Evolutionary conservation across 2,329 filamentous ascomycete species (phyloP).

Genomic region (Allantophomopsis cytisporea): DNA sequence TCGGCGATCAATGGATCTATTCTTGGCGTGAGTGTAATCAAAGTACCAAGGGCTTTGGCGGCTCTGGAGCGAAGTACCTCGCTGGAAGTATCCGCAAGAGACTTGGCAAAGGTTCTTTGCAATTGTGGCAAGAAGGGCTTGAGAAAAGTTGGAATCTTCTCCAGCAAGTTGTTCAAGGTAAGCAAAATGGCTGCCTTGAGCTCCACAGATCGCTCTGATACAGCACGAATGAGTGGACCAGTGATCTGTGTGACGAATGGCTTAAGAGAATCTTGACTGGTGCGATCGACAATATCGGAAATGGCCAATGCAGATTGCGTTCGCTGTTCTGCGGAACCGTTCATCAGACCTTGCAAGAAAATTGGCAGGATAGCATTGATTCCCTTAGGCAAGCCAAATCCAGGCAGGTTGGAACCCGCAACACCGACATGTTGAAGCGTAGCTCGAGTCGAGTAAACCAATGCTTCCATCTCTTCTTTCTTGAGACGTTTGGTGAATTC

Average conservation of each 20-base stretch:
- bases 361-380: conserved; percentile 94
- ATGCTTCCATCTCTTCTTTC: conserved; percentile 96
- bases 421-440: conserved; percentile 82
- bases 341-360: conserved; percentile 95
- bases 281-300: conserved; percentile 89
- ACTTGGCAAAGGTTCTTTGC: conserved; percentile 93
- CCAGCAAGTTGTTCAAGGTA: conserved; percentile 85
- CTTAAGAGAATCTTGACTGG: conserved; percentile 74
- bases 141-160: conserved; percentile 90
- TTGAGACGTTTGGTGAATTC: conserved; percentile 79
- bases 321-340: conserved; percentile 83
- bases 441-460: conserved; percentile 77
- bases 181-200: conserved; percentile 91
- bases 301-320: conserved; percentile 87
- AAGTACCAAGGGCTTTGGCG: conserved; percentile 82
- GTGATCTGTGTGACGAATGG: conserved; percentile 97
- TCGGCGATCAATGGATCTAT: conserved; percentile 90
- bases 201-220: conserved; percentile 90
- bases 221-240: conserved; percentile 91
- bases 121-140: conserved; percentile 96
- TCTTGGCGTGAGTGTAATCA: conserved; percentile 90
- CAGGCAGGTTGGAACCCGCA: conserved; percentile 68
- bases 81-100: conserved; percentile 83
- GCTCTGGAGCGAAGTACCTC: conserved; percentile 78
- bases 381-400: conserved; percentile 88